Base-by-base conservation (phyloP, 768 basidiomycete species). In the Leccinum longicurvipes region DNA sequence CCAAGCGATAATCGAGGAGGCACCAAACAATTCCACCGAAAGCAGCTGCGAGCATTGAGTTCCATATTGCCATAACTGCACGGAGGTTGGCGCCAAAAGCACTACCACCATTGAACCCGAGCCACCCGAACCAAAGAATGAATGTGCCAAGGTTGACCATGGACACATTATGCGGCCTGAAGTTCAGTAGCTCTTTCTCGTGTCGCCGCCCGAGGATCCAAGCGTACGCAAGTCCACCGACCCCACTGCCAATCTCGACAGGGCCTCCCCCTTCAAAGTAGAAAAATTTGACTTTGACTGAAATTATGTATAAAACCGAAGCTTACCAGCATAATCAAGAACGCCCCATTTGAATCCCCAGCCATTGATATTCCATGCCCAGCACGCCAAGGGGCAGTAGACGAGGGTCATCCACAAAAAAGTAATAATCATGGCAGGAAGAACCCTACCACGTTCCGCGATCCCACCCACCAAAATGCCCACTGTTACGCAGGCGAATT, bases 41-140 rank as follows among this genome's bases (percentile, higher is more conserved):
- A 3, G 91, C 87, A 34, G 90, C 88, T 19, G 86, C 83, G 14
- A 93, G 74, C 87, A 93, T 93, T 39, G 91, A 88, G 72, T 94
- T 94, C 84, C 92, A 89, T 53, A 88, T 81, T 17, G 92, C 91
- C 68, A 87, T 82, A 55, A 93, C 78, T 3, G 91, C 92, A 49
- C 93, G 86, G 39, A 95, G 77, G 73, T 94, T 94, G 32, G 91
- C 91, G 27, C 89, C 89, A 62, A 91, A 90, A 3, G 91, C 89
- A 54, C 87, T 89, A 24, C 93, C 93, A 47, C 89, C 93, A 73
- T 94, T 95, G 79, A 93, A 93, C n/a, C 88, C 90, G 54, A 87
- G 73, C 85, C 85, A 91, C 24, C 91, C 91, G 67, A 94, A 88
- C 89, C 88, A 93, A 52, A 93, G 83, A 60, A 93, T 80, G 62